Base-by-base conservation (phyloP, 192 early-diverging fungal genomes). In the Backusella liffmaniae region DNA sequence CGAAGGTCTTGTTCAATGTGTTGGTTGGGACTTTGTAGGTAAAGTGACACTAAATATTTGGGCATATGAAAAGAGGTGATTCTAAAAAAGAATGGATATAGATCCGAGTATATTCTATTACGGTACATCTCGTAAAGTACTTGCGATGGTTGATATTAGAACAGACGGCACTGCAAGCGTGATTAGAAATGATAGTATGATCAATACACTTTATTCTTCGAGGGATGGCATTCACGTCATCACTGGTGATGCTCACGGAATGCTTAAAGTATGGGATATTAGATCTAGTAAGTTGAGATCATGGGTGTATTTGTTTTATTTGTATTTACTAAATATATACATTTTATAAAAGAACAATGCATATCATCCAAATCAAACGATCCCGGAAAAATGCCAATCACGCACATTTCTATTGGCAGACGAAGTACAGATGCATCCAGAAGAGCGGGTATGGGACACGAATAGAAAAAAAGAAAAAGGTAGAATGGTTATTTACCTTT, bases 241-340 rank as follows among this genome's bases (percentile, higher is more conserved):
- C 32, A 91, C 96, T 1, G 95, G 94, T 21, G 97, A 98, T 82
- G 92, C 92, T 8, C 78, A 86, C 2, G 97, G 97, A n/a, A 89
- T 88, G 72, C 76, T 98, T 13, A 97, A 97, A 81, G 94, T 94
- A 44, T 98, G 97, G 97, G 96, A 98, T 78, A 85, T 96, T 44
- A 87, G 95, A 26, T 89, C 89, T 16, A 88, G 91, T 80, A 82
- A 78, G 75, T 86, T 51, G 21, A 15, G 15, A 16, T 41, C 5
- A 15, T n/a, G 12, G 9, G 4, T 70, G 23, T 4, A 0, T 35
- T 7, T 66, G 30, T 56, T 29, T 37, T 32, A 32, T 32, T 32
- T 32, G 32, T 32, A 32, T 32, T 32, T 32, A 32, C 32, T 32
- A 32, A 32, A 32, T 32, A 32, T 32, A 32, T 32, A 39, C 37